Evolutionary conservation across 139 green algal genomes (phyloP), one percentile per base, ranked within the genome.

Genomic region (Astrephomene gubernaculifera): DNA sequence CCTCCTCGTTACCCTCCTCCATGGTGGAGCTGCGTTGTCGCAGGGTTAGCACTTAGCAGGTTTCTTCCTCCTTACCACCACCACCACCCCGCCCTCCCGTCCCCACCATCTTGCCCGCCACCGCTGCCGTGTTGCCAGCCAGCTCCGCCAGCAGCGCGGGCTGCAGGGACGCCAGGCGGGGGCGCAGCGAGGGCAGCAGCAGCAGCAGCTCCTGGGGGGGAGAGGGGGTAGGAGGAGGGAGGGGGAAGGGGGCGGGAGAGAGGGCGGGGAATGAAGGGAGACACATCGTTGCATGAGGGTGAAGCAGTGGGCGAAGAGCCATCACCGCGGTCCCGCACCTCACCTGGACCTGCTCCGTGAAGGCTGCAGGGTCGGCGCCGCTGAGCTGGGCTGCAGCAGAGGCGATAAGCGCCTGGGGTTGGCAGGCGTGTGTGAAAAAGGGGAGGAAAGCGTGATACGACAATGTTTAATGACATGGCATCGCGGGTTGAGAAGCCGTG

Each of bases 101-200:
- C 52, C 73, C 3, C 71, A 89, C 86, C 86, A 89, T 61, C 61
- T 89, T 89, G 25, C 53, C 9, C 27, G 86, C 86, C 24, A 90
- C 79, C 21, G 38, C 79, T 41, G 24, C 21, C 2, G 86, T 90
- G 71, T 90, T 63, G 8, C 1, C n/a, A 5, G 38, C 35, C 63
- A 90, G 52, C 33, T 52, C 71, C 71, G 80, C 86, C 57, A 90
- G 79, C 2, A 76, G 72, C 35, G 69, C 5, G 21, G 86, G 86
- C 19, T 72, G 54, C 12, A 89, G 79, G 41, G 49, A 69, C 39
- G 71, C 36, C 86, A 89, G 43, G 45, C 78, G 79, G 24, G 25
- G 35, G 38, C 70, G 70, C 43, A 89, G 35, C 54, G 82, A 76
- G 41, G 85, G 85, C 70, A 89, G 76, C 78, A 89, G 85, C 43